Conservation (phyloP, 108 stramenopile species). For the Nannochloropsis gaditana region DNA sequence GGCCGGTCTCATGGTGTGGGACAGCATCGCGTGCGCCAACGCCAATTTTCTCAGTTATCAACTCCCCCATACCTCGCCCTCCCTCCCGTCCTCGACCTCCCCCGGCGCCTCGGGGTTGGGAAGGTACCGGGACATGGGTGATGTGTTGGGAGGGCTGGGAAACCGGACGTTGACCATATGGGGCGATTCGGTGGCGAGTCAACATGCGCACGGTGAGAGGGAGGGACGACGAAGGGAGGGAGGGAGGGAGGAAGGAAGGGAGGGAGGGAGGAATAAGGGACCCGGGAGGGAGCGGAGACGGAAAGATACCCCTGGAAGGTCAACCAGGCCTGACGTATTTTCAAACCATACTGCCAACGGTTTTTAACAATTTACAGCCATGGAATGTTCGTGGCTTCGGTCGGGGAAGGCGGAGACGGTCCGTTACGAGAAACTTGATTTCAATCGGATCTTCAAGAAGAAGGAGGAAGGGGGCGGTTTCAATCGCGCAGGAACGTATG, state of each 20-base stretch:
- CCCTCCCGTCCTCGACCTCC: not conserved
- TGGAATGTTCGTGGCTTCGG: not conserved
- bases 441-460: not conserved
- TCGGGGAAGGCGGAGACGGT: conserved; percentile 3
- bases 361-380: not conserved
- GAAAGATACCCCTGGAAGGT: no score
- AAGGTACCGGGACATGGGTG: not conserved
- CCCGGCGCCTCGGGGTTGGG: not conserved
- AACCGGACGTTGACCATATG: conserved; percentile 14
- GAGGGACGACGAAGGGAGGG: not conserved
- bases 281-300: no score
- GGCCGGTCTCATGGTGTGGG: not conserved
- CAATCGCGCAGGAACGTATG: not conserved
- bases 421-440: not conserved
- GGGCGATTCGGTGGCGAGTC: not conserved
- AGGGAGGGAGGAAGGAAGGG: no score
- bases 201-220: not conserved
- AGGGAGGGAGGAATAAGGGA: no score
- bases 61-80: not conserved
- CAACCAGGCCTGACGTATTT: no score
- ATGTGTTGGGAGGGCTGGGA: not conserved
- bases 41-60: not conserved
- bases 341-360: no score
- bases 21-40: not conserved
- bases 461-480: not conserved